These are phyloP conservation scores for Populus pruinosa DNA, from an alignment of 345 rosid species.

Conservation along the genomic window DNA sequence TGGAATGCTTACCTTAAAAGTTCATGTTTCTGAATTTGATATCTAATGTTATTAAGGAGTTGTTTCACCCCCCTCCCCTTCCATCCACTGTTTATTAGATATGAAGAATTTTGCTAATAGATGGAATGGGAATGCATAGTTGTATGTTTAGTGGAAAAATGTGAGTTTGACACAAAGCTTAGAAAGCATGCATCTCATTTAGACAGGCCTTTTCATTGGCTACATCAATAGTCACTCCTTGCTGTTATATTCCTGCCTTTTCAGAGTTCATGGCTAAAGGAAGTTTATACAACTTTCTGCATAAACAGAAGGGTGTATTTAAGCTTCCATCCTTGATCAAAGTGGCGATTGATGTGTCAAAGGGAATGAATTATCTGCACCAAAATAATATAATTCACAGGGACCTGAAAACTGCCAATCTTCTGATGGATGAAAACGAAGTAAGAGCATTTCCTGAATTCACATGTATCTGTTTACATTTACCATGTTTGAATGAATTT, in stretches of 20 bases:
- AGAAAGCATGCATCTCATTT: neutral
- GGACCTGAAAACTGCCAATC: slow-evolving; percentile 96
- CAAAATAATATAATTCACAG: slow-evolving; percentile 93
- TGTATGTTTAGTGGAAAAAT: slow-evolving; percentile 11
- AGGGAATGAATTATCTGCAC: slow-evolving; percentile 97
- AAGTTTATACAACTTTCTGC: slow-evolving; percentile 84
- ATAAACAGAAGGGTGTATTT: slow-evolving; percentile 76
- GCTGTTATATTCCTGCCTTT: slow-evolving; percentile 21
- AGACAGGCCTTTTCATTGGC: neutral
- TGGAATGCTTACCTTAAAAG: neutral
- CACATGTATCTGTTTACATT: slow-evolving; percentile 1
- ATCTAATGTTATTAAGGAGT: slow-evolving; percentile 6
- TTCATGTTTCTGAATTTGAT: slow-evolving; percentile 8
- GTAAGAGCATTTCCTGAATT: slow-evolving; percentile 40
- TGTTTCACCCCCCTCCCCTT: too few relatives aligned
- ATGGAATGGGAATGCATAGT: slow-evolving; percentile 2
- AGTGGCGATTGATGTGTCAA: slow-evolving; percentile 80
- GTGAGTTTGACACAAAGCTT: slow-evolving; percentile 14
- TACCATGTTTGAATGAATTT: slow-evolving; percentile 1
- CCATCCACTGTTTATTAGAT: slow-evolving; percentile 4
- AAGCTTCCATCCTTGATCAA: slow-evolving; percentile 74
- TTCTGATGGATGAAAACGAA: slow-evolving; percentile 96
- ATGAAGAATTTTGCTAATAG: slow-evolving; percentile 15
- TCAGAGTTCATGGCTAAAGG: slow-evolving; percentile 94
- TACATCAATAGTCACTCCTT: slow-evolving; percentile 18